Base-by-base conservation (phyloP, 495 filamentous ascomycete genomes). In the Aspergillus egyptiacus region DNA sequence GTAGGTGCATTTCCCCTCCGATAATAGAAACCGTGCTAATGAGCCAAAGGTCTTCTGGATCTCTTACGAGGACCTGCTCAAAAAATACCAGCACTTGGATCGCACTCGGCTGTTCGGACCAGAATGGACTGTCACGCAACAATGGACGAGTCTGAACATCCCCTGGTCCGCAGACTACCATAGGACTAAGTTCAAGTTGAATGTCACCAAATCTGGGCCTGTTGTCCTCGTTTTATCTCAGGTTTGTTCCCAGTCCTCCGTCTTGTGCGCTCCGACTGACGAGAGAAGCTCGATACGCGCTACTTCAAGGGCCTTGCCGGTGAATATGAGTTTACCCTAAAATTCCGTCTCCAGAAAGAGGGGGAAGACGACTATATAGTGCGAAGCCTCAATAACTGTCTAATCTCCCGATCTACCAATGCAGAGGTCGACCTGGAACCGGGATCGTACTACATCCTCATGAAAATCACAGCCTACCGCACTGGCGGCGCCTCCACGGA, bases 101-200 rank as follows among this genome's bases (percentile, higher is more conserved):
- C 83, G 89, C 19, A 96, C 90, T 1, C 79, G 91, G n/a, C 77
- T 96, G 0, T 95, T 96, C 53, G 84, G 83, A n/a, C 70, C 76
- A 0, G 79, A 84, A 19, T 96, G 91, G 91, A 84, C 79, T 17
- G 75, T 95, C 25, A 81, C 85, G 0, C 85, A 87, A 47, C 81
- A 86, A 44, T 96, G 91, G 91, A 88, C 89, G 0, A 86, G 79
- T 0, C 66, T 96, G 18, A 80, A 82, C 31, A 85, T 95, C 5
- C 87, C 91, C 1, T 96, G 89, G 89, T 84, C 80, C 15, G 76
- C 82, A 2, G 87, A 91, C 50, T 96, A 94, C 58, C 83, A 90
- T 53, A 78, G 84, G 54, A 91, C 87, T 17, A 87, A 88, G 49
- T 96, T 94, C 61, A 67, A 75, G 44, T 75, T 95, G 43, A 79